Conservation (phyloP, 1,284 basidiomycete genomes). For the Sanguinoderma infundibulare region DNA sequence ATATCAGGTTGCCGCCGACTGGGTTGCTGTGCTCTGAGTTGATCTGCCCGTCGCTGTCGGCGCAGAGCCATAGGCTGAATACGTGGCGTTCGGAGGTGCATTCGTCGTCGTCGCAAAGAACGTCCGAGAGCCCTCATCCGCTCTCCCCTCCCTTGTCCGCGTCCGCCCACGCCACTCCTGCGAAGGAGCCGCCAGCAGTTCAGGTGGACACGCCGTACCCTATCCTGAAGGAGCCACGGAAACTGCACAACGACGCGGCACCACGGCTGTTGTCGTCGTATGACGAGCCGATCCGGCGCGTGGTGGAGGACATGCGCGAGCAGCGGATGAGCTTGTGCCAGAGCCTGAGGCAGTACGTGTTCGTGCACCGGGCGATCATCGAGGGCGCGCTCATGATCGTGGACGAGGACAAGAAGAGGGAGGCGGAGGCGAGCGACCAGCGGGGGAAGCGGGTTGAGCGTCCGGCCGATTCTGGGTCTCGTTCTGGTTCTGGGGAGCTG, state of each 20-base stretch:
- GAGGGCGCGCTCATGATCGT: slow-evolving; percentile 80
- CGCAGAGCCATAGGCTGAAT: slow-evolving; percentile 30
- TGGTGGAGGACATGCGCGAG: slow-evolving; percentile 88
- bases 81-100: slow-evolving; percentile 36
- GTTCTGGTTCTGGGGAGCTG: background rate
- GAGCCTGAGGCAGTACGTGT: slow-evolving; percentile 88
- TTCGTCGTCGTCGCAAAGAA: no score
- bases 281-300: slow-evolving; percentile 74
- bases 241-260: slow-evolving; percentile 55
- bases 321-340: slow-evolving; percentile 93
- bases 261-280: slow-evolving; percentile 65
- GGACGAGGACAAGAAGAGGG: slow-evolving; percentile 66
- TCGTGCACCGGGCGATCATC: slow-evolving; percentile 86
- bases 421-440: slow-evolving; percentile 32
- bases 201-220: slow-evolving; percentile 4
- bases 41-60: slow-evolving; percentile 5
- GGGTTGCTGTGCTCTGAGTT: no score
- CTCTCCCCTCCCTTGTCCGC: slow-evolving; percentile 1
- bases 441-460: slow-evolving; percentile 15
- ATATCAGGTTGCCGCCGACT: no score
- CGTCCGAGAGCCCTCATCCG: no score
- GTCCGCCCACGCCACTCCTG: background rate
- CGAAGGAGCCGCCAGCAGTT: background rate
- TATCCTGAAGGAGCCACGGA: slow-evolving; percentile 47
- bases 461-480: no score